phyloP scores from a whole-genome alignment of 2,329 filamentous ascomycete genomes.

The Parascedosporium putredinis region DNA sequence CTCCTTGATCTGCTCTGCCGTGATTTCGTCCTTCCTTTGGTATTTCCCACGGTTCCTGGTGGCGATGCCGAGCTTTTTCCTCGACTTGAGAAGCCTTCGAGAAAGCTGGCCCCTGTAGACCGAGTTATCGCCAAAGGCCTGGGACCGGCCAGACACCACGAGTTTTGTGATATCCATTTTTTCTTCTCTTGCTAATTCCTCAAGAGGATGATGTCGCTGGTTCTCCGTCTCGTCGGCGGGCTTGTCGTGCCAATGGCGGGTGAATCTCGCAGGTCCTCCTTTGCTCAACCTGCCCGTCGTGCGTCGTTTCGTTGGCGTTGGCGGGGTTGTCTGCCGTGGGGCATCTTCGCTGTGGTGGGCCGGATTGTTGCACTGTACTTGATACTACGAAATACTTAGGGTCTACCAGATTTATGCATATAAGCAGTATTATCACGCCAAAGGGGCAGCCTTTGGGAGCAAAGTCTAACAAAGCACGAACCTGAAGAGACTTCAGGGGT shows the following conservation, averaged over 20 bases:
- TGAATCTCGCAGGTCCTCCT: no score
- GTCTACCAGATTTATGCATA: background rate
- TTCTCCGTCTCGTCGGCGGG: no score
- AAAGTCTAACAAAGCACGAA: no score
- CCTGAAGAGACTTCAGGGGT: no score
- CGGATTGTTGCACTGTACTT: background rate
- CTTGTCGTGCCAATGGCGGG: background rate
- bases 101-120: constrained; percentile 7
- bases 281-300: background rate
- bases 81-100: constrained; percentile 66
- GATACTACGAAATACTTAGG: background rate
- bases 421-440: background rate
- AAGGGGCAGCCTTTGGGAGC: no score
- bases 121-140: constrained; percentile 33
- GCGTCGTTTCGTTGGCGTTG: no score
- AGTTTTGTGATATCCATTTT: constrained; percentile 85
- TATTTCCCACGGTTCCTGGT: constrained; percentile 85
- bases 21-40: constrained; percentile 57
- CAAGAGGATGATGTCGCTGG: no score
- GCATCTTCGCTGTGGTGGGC: background rate
- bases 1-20: constrained; percentile 61
- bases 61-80: constrained; percentile 74
- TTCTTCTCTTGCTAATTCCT: no score
- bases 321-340: background rate
- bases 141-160: constrained; percentile 67